These are phyloP conservation scores for Auriscalpium microsporum DNA, from an alignment of 768 basidiomycete genomes.

Conservation along the genomic window DNA sequence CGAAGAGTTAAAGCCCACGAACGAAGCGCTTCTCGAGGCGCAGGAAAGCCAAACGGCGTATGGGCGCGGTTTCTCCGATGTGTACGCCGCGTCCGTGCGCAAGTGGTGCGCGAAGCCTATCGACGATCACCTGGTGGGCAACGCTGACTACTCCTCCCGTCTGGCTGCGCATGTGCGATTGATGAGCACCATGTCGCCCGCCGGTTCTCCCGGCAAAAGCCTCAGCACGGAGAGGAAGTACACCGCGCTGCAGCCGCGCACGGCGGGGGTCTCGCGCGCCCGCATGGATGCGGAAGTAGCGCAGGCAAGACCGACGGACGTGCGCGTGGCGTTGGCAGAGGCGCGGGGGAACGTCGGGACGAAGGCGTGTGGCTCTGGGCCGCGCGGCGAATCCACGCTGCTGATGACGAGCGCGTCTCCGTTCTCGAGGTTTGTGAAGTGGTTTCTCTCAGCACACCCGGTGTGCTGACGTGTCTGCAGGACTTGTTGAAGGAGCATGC, in stretches of 20 bases:
- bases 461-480: no score
- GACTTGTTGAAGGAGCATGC: no score
- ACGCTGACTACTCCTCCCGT: not conserved
- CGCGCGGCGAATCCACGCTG: no score
- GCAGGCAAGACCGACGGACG: conserved; percentile 19
- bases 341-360: no score
- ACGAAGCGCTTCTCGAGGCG: conserved; percentile 40
- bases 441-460: no score
- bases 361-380: no score
- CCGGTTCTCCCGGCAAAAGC: conserved; percentile 23
- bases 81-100: conserved; percentile 38
- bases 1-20: conserved; percentile 40
- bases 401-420: no score
- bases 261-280: conserved; percentile 44
- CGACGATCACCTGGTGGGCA: conserved; percentile 24
- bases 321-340: no score
- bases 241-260: conserved; percentile 27
- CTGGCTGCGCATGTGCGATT: conserved; percentile 30
- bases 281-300: conserved; percentile 38
- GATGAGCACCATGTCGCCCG: conserved; percentile 18
- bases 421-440: no score
- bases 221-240: conserved; percentile 38
- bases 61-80: conserved; percentile 22
- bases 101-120: conserved; percentile 36
- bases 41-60: conserved; percentile 7